phyloP scores from a whole-genome alignment of 169 alveolate genomes.

The Theileria equi region DNA sequence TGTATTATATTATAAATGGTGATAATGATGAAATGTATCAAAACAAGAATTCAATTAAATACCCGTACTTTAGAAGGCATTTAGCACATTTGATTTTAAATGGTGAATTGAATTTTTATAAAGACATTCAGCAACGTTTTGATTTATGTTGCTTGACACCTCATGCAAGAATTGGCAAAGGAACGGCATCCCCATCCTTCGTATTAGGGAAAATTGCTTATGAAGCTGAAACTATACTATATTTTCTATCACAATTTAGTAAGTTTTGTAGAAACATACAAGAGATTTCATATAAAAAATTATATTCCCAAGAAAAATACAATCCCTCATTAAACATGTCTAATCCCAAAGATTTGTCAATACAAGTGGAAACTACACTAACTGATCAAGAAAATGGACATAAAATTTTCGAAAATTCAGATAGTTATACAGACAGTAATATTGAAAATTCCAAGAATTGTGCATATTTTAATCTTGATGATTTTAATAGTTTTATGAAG shows the following conservation, averaged over 20 bases:
- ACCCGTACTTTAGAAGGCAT: constrained; percentile 44
- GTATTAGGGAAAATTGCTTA: constrained; percentile 1
- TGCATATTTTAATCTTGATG: not conserved
- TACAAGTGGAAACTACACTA: not conserved
- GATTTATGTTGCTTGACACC: not conserved
- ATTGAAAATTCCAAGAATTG: not conserved
- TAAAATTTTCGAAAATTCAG: not conserved
- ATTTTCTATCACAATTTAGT: constrained; percentile 10
- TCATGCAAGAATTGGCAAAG: constrained; percentile 13
- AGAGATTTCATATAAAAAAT: not conserved
- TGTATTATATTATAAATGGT: constrained; percentile 14
- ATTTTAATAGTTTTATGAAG: not conserved
- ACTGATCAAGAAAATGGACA: constrained; percentile 3
- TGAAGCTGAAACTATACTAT: constrained; percentile 24
- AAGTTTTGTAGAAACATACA: not conserved
- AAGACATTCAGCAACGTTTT: not conserved
- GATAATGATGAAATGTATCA: not conserved
- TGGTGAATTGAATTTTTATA: not conserved
- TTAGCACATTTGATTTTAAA: constrained; percentile 28
- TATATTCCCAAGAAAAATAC: not conserved
- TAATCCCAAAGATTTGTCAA: not conserved
- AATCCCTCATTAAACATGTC: not conserved
- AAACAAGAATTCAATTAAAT: not conserved
- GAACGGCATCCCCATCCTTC: constrained; percentile 28
- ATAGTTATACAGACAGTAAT: not conserved